phyloP scores from a whole-genome alignment of 192 early-diverging fungal genomes.

The Coemansia sp. region DNA sequence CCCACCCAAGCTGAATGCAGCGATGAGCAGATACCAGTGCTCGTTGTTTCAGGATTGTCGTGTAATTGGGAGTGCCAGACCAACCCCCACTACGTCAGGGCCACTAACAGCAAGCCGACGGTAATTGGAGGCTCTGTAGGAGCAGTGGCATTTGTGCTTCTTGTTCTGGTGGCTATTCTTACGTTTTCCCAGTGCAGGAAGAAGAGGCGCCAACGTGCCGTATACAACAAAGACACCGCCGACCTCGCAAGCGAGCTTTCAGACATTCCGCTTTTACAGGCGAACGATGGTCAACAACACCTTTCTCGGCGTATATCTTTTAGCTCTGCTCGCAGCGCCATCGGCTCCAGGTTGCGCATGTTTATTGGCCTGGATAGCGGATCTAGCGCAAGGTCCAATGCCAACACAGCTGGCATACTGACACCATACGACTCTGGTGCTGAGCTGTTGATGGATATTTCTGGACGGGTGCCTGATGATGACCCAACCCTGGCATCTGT shows the following conservation, averaged over 20 bases:
- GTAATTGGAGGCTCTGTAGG: conserved; percentile 49
- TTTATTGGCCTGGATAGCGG: conserved; percentile 9
- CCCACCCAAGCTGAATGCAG: not conserved
- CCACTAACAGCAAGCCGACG: conserved; percentile 30
- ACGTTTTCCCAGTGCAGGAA: conserved; percentile 20
- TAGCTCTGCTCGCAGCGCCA: conserved; percentile 1
- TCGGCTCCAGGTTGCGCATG: conserved; percentile 1
- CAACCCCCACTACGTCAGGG: conserved; percentile 35
- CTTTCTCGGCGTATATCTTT: not conserved
- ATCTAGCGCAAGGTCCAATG: not conserved
- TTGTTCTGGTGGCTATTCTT: conserved; percentile 23
- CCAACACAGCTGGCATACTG: not conserved
- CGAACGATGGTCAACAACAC: not conserved
- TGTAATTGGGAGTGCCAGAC: conserved; percentile 36
- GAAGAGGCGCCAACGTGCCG: conserved; percentile 19
- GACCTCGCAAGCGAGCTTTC: conserved; percentile 50
- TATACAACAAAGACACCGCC: conserved; percentile 37
- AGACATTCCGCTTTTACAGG: conserved; percentile 24
- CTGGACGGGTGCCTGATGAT: conserved; percentile 33
- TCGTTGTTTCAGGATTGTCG: conserved; percentile 16
- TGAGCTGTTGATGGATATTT: conserved; percentile 48
- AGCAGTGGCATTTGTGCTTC: conserved; percentile 29
- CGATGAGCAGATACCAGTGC: conserved; percentile 26
- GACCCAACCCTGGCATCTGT: conserved; percentile 37
- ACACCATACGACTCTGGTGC: conserved; percentile 30